Conservation (phyloP, 2,329 filamentous ascomycete genomes). For the Septoria linicola region DNA sequence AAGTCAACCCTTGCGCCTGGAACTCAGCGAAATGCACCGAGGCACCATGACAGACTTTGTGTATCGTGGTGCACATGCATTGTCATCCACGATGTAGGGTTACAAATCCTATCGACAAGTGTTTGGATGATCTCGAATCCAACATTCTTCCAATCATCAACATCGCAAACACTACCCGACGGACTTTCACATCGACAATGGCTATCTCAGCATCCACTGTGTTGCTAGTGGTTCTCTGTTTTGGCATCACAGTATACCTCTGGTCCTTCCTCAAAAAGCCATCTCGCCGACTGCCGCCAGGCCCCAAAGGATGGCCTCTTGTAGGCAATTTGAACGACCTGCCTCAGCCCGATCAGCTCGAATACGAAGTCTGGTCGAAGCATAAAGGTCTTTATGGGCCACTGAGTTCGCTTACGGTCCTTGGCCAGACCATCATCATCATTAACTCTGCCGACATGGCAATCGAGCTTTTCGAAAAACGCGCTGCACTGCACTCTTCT, state of each 20-base stretch:
- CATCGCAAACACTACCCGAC: too few species aligned
- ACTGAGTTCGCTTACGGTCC: constrained; percentile 42
- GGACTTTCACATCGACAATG: too few species aligned
- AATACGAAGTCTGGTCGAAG: constrained; percentile 46
- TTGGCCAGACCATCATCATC: constrained; percentile 46
- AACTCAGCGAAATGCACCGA: too few species aligned
- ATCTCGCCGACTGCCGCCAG: constrained; percentile 21
- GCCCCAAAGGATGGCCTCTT: constrained; percentile 25
- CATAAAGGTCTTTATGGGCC: constrained; percentile 39
- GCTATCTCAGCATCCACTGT: too few species aligned
- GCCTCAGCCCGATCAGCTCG: constrained; percentile 31
- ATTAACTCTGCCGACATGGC: constrained; percentile 42
- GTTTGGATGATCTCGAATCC: not conserved
- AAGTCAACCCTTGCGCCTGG: not conserved
- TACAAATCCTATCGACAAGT: not conserved
- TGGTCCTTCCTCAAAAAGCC: not conserved
- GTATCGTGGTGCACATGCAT: not conserved
- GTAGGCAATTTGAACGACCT: constrained; percentile 27
- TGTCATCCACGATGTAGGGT: not conserved
- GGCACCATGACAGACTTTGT: too few species aligned
- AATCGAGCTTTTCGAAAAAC: constrained; percentile 43
- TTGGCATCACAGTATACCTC: not conserved
- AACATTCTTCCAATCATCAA: not conserved
- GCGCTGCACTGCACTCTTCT: constrained; percentile 39
- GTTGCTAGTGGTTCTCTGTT: too few species aligned